These are phyloP conservation scores for Komagataella kurtzmanii DNA, from an alignment of 805 yeast species.

Conservation along the genomic window DNA sequence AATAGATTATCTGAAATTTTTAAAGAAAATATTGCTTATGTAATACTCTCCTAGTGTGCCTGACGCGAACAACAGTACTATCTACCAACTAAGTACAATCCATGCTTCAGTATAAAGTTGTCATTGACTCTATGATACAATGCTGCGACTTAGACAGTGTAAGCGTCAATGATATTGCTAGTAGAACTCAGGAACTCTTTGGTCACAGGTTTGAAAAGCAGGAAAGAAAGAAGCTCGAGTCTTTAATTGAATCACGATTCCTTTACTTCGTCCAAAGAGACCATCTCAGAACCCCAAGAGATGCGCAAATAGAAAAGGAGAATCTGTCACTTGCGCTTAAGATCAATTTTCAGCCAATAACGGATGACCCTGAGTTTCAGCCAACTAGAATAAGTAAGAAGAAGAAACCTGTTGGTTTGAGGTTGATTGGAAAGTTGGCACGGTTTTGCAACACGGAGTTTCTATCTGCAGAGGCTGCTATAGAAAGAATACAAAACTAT, in stretches of 20 bases:
- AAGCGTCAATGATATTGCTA: not conserved
- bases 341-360: not conserved
- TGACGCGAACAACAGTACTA: not conserved
- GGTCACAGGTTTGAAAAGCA: slow-evolving; percentile 4
- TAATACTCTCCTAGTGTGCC: not conserved
- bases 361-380: not conserved
- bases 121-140: not conserved
- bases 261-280: not conserved
- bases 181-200: not conserved
- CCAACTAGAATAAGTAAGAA: not conserved
- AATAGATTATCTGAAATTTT: not conserved
- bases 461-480: not conserved
- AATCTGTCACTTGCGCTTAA: not conserved
- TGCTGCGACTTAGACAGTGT: not conserved
- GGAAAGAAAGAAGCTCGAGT: slow-evolving; percentile 23
- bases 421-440: not conserved
- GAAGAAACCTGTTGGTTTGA: not conserved
- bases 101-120: not conserved
- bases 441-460: not conserved
- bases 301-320: not conserved
- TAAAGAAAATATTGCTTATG: not conserved
- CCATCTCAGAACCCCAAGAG: not conserved
- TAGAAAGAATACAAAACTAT: not conserved
- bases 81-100: not conserved
- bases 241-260: not conserved